Percentiles rank a stretch among this genome's conserved stretches.
Conservation (phyloP, 768 basidiomycete genomes). For the Termitomyces sp. region DNA sequence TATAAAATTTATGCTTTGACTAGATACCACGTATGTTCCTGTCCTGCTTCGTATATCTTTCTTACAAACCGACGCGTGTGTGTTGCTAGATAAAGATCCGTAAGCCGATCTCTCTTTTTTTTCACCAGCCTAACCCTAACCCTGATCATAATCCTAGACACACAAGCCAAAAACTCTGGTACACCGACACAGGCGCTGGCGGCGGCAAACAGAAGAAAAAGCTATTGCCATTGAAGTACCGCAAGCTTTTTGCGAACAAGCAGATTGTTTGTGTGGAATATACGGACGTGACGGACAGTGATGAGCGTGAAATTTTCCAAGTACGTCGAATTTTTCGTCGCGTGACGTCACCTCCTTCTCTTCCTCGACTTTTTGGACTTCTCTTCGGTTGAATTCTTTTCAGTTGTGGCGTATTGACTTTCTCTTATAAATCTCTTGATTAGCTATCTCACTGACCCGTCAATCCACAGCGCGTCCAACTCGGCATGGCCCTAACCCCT, state of each 20-base stretch:
- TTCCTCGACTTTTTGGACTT: not conserved
- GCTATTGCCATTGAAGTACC: slow-evolving; percentile 48
- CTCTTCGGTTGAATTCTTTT: not conserved
- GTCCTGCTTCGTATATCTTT: slow-evolving; percentile 28
- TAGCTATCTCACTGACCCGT: not conserved
- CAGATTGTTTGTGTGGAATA: slow-evolving; percentile 84
- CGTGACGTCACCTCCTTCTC: not conserved
- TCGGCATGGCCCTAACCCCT: slow-evolving; percentile 68
- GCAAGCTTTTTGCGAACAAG: slow-evolving; percentile 62
- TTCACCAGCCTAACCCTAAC: not conserved
- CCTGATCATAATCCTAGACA: not conserved
- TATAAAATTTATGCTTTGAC: not conserved
- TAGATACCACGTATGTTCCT: slow-evolving; percentile 15
- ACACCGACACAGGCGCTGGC: slow-evolving; percentile 25
- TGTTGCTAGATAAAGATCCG: slow-evolving; percentile 18
- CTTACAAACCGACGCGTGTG: slow-evolving; percentile 16
- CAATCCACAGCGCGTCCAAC: slow-evolving; percentile 58
- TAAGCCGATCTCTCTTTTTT: not conserved
- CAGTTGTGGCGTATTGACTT: not conserved
- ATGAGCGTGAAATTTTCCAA: slow-evolving; percentile 72
- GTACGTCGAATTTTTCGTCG: slow-evolving; percentile 25
- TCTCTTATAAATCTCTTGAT: not conserved
- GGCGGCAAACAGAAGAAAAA: slow-evolving; percentile 1
- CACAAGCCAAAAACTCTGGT: slow-evolving; percentile 51
- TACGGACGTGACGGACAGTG: slow-evolving; percentile 47